These are phyloP conservation scores for Alnus rubra DNA, from an alignment of 306 rosid genomes.

Conservation along the genomic window DNA sequence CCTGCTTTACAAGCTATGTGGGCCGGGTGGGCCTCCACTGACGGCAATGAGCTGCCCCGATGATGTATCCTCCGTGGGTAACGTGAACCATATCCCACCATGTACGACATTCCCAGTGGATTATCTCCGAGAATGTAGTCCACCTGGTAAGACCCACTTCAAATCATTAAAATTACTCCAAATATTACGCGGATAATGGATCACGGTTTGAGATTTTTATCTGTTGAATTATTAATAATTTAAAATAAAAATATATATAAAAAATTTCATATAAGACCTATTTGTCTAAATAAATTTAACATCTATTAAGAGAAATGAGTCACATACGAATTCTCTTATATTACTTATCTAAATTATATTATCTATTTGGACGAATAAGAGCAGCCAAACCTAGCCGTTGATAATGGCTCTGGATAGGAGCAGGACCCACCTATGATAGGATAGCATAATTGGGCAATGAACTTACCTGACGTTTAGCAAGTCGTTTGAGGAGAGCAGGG, in stretches of 20 bases:
- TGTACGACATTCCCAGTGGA: slow-evolving; percentile 87
- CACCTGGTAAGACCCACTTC: slow-evolving; percentile 58
- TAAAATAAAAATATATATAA: too few species aligned
- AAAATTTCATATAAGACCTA: too few species aligned
- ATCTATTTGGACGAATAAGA: not conserved
- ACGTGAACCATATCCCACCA: slow-evolving; percentile 91
- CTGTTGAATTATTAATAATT: too few species aligned
- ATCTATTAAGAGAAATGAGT: too few species aligned
- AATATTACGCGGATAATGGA: too few species aligned
- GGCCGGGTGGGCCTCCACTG: slow-evolving; percentile 68
- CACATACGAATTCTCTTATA: too few species aligned
- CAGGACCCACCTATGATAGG: not conserved
- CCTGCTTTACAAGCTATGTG: slow-evolving; percentile 84
- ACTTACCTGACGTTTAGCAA: slow-evolving; percentile 80
- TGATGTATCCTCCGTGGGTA: slow-evolving; percentile 95
- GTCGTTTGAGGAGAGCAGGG: slow-evolving; percentile 64
- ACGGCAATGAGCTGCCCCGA: slow-evolving; percentile 83
- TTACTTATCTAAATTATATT: too few species aligned
- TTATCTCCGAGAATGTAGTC: slow-evolving; percentile 93
- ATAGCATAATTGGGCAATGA: not conserved
- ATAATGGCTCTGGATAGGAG: not conserved
- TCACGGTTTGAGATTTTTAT: too few species aligned
- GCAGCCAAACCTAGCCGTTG: slow-evolving; percentile 60
- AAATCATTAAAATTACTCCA: slow-evolving; percentile 6
- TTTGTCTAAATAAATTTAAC: too few species aligned